Evolutionary conservation across 1,284 basidiomycete species (phyloP), one percentile per base, ranked within the genome.

Genomic region (Trametes polyzona): DNA sequence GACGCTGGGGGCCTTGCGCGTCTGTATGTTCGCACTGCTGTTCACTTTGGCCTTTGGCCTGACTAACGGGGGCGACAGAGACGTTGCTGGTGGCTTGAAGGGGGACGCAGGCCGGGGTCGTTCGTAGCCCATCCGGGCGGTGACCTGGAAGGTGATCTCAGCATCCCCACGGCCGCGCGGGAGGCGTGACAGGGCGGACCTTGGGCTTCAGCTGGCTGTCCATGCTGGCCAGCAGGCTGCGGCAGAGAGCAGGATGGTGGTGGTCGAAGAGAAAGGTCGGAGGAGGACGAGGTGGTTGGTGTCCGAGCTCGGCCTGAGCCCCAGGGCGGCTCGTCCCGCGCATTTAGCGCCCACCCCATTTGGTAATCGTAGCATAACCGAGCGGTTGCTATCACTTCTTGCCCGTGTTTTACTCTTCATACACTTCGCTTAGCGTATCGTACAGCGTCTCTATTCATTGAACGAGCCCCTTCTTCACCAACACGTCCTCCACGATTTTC

Each of bases 401-500:
- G 33, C 43, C 29, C 30, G 24, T 36, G 32, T 36, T 47, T 27
- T 37, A 36, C 33, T 26, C 9, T 37, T 7, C 19, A 36, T 37
- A 12, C 19, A 36, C 44, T 23, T 7, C 27, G 14, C 29, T 10
- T 37, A 14, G 26, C 47, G 42, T 43, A 46, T 42, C 35, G 10
- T 30, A 30, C 16, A n/a, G 2, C 24, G 24, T 27, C 11, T 39
- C 16, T 3, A 32, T 19, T 37, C 33, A 41, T 33, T 47, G 40
- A 26, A 65, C 47, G 17, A 76, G 58, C 43, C 76, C 80, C 61
- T 82, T 83, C 71, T 79, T 82, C 24, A 73, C 78, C 62, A 94
- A 67, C 6, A 85, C 80, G 36, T 84, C 81, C 66, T 90, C 84
- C 7, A 95, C 90, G 4, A 88, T 78, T 63, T 82, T 84, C 73